Evolutionary conservation across 805 yeast genomes (phyloP).

Genomic region (Pichia sporocuriosa): DNA sequence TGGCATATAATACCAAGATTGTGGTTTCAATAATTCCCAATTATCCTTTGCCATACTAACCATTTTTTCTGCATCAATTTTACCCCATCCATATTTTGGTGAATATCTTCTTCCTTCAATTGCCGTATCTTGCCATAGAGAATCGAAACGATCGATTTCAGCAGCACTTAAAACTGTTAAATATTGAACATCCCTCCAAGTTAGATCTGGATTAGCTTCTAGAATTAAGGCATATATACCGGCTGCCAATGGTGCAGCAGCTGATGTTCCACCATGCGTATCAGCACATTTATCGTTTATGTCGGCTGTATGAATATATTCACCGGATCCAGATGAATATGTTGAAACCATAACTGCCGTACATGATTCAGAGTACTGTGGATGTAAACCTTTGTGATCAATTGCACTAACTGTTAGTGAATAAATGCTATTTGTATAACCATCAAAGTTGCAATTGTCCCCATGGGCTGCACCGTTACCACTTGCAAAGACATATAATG

Average conservation of each 20-base stretch:
- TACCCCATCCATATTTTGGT: constrained; percentile 88
- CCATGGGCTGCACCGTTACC: constrained; percentile 85
- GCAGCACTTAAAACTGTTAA: constrained; percentile 65
- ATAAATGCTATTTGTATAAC: constrained; percentile 91
- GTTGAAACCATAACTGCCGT: constrained; percentile 93
- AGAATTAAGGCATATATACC: constrained; percentile 85
- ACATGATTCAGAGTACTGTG: constrained; percentile 86
- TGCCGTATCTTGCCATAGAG: constrained; percentile 67
- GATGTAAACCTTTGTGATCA: constrained; percentile 81
- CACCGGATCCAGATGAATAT: constrained; percentile 86
- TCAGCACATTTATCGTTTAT: constrained; percentile 61
- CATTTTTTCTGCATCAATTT: constrained; percentile 72
- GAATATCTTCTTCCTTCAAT: constrained; percentile 61
- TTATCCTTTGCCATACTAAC: constrained; percentile 69
- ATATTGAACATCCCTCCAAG: constrained; percentile 96
- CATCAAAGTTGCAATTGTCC: constrained; percentile 94
- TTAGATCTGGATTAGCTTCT: constrained; percentile 75
- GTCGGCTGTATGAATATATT: constrained; percentile 84
- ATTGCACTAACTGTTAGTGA: constrained; percentile 94
- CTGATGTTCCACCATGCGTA: constrained; percentile 93
- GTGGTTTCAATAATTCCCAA: constrained; percentile 78
- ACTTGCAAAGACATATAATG: constrained; percentile 89
- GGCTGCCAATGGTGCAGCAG: constrained; percentile 97
- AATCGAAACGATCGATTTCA: constrained; percentile 60
- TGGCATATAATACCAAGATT: constrained; percentile 66